Evolutionary conservation across 2,329 filamentous ascomycete species (phyloP).

Genomic region (Shiraia bambusicola): DNA sequence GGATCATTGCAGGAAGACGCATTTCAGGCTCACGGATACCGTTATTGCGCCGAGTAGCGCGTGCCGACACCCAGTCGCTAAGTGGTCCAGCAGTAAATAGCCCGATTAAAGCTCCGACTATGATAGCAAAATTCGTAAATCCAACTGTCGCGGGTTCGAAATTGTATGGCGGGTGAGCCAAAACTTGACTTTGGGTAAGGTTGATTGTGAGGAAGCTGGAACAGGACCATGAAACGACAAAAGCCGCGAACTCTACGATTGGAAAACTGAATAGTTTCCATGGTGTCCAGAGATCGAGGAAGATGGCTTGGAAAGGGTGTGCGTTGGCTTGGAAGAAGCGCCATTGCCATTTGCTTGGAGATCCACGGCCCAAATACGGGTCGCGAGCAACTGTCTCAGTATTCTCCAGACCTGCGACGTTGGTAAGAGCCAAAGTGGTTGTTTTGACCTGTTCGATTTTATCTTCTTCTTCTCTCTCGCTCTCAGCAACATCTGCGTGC

Average conservation of each 20-base stretch:
- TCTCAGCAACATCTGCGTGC: constrained; percentile 8
- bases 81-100: constrained; percentile 58
- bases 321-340: constrained; percentile 53
- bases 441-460: constrained; percentile 30
- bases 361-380: constrained; percentile 58
- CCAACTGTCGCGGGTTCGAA: constrained; percentile 54
- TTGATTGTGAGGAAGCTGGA: constrained; percentile 62
- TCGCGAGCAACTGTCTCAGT: constrained; percentile 50
- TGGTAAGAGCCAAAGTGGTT: constrained; percentile 16
- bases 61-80: constrained; percentile 59
- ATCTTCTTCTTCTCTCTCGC: constrained; percentile 24
- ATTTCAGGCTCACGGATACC: constrained; percentile 62
- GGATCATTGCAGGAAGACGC: constrained; percentile 58
- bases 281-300: constrained; percentile 60
- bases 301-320: constrained; percentile 49
- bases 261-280: constrained; percentile 65
- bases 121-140: constrained; percentile 60
- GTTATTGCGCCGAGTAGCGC: constrained; percentile 54
- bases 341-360: constrained; percentile 59
- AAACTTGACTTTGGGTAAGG: constrained; percentile 58
- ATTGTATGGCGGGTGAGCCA: constrained; percentile 58
- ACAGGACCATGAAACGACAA: constrained; percentile 62
- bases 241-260: constrained; percentile 63
- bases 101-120: constrained; percentile 57
- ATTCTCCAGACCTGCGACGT: constrained; percentile 25